phyloP scores from a whole-genome alignment of 2,329 filamentous ascomycete species.

The Microdochium trichocladiopsis region DNA sequence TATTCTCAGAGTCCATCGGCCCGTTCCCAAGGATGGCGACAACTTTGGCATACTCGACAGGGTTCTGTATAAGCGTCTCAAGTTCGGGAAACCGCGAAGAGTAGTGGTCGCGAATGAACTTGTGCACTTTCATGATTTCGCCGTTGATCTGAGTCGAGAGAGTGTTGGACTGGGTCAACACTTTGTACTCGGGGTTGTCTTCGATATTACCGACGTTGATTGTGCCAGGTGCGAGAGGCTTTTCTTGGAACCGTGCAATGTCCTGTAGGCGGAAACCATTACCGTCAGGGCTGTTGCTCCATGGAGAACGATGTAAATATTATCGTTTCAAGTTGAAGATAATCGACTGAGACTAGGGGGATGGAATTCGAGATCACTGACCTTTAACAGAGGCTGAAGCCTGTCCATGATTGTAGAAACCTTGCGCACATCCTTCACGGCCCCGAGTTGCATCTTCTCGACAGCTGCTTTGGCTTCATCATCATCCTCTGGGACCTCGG shows the following conservation, averaged over 20 bases:
- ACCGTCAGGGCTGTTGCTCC: conserved; percentile 61
- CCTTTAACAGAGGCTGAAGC: conserved; percentile 74
- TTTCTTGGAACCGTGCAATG: conserved; percentile 69
- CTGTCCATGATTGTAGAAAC: conserved; percentile 77
- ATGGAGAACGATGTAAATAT: conserved; percentile 57
- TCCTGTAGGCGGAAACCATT: conserved; percentile 55
- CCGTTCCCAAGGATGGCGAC: conserved; percentile 91
- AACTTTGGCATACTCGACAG: conserved; percentile 90
- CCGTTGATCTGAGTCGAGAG: conserved; percentile 89
- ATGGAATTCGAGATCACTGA: conserved; percentile 38
- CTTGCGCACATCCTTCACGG: conserved; percentile 69
- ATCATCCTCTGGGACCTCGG: conserved; percentile 52
- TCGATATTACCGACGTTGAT: conserved; percentile 75
- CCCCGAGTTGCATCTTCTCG: conserved; percentile 73
- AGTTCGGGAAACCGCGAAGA: conserved; percentile 89
- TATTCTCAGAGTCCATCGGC: conserved; percentile 72
- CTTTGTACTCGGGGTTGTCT: conserved; percentile 85
- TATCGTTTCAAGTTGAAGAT: conserved; percentile 23
- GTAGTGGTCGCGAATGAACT: conserved; percentile 94
- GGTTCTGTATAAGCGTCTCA: conserved; percentile 82
- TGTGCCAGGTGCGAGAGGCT: conserved; percentile 56
- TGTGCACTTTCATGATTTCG: conserved; percentile 89
- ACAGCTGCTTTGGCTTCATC: conserved; percentile 70
- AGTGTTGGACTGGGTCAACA: conserved; percentile 81
- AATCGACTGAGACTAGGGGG: conserved; percentile 10